Evolutionary conservation across 1,284 basidiomycete species (phyloP).

Genomic region (Phlebopus sp.): DNA sequence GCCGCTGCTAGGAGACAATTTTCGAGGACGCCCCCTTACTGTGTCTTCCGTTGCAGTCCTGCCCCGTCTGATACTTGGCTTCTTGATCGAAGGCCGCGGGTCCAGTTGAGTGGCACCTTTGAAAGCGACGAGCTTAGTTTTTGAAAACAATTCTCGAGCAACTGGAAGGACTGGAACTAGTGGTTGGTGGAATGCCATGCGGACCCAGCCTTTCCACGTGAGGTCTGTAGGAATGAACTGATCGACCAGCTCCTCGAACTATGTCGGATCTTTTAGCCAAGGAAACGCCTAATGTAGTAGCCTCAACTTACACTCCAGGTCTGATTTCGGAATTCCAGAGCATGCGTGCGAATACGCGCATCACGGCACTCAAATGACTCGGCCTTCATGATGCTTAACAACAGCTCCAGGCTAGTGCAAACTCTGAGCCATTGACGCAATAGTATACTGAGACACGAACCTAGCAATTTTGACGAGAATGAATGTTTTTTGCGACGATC

Average conservation of each 20-base stretch:
- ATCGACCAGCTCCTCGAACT: conserved; percentile 83
- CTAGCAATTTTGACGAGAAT: conserved; percentile 78
- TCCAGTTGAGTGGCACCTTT: conserved; percentile 39
- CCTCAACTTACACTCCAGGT: conserved; percentile 74
- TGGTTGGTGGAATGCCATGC: conserved; percentile 76
- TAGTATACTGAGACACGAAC: conserved; percentile 39
- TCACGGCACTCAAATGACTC: conserved; percentile 72
- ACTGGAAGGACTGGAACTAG: conserved; percentile 71
- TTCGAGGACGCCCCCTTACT: conserved; percentile 14
- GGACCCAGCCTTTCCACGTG: conserved; percentile 78
- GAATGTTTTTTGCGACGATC: conserved; percentile 81
- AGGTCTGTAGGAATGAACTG: conserved; percentile 76
- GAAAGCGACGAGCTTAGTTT: conserved; percentile 66
- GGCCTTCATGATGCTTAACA: conserved; percentile 69
- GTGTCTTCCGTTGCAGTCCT: conserved; percentile 12
- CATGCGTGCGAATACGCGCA: conserved; percentile 68
- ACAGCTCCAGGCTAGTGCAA: conserved; percentile 53
- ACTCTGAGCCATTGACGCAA: conserved; percentile 12
- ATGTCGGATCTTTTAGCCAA: conserved; percentile 5
- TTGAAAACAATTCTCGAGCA: conserved; percentile 69
- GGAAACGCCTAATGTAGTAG: conserved; percentile 5
- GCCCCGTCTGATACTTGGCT: conserved; percentile 20
- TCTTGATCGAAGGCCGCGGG: conserved; percentile 21
- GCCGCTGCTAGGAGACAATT: conserved; percentile 21
- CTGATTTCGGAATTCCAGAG: conserved; percentile 82